These are phyloP conservation scores for Lentinula detonsa DNA, from an alignment of 768 basidiomycete species.

Conservation along the genomic window DNA sequence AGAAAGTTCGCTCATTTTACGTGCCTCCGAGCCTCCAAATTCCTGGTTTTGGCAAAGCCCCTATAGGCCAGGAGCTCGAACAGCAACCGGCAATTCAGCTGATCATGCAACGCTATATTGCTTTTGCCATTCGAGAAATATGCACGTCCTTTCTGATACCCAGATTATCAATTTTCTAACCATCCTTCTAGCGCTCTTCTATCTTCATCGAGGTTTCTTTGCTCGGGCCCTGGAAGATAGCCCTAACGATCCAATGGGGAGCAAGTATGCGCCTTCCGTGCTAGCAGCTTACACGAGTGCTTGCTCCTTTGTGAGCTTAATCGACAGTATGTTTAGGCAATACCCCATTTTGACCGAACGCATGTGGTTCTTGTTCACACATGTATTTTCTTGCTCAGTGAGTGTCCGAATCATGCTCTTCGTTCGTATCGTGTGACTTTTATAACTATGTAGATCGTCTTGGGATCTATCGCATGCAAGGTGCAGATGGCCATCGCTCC, in stretches of 20 bases:
- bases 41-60: constrained; percentile 53
- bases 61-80: constrained; percentile 31
- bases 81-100: constrained; percentile 43
- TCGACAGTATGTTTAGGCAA: constrained; percentile 59
- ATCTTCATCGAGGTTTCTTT: constrained; percentile 73
- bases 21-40: constrained; percentile 61
- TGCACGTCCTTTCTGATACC: constrained; percentile 29
- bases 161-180: not conserved
- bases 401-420: constrained; percentile 13
- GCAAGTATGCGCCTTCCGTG: constrained; percentile 63
- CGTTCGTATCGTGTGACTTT: constrained; percentile 7
- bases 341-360: constrained; percentile 62
- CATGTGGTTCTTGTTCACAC: constrained; percentile 69
- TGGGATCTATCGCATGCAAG: constrained; percentile 64
- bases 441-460: constrained; percentile 43
- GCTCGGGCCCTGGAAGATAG: constrained; percentile 62
- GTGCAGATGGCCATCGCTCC: constrained; percentile 58
- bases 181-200: constrained; percentile 47
- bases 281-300: constrained; percentile 67
- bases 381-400: constrained; percentile 69
- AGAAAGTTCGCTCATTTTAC: constrained; percentile 57
- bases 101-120: constrained; percentile 62
- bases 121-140: constrained; percentile 65
- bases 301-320: constrained; percentile 59
- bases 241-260: constrained; percentile 59